Conservation (phyloP, 495 filamentous ascomycete species). For the Lophiostoma macrostomum region DNA sequence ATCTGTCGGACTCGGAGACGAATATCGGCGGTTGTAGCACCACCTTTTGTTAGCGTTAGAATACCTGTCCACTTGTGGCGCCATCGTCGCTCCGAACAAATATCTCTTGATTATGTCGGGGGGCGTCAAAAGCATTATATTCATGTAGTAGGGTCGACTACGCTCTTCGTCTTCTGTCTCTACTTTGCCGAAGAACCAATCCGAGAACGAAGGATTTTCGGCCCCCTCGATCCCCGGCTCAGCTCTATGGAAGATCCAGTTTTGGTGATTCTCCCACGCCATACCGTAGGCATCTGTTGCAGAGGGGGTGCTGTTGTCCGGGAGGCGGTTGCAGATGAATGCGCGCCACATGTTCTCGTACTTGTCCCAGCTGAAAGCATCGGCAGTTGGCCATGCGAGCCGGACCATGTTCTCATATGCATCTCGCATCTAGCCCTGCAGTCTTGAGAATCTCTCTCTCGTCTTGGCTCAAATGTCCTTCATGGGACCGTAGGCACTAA, state of each 20-base stretch:
- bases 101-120: too few species aligned
- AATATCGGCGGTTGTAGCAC: too few species aligned
- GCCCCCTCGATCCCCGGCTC: background rate
- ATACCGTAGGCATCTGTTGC: background rate
- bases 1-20: background rate
- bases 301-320: background rate
- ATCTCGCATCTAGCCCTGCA: background rate
- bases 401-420: background rate
- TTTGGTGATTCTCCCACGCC: background rate
- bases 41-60: too few species aligned
- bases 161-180: too few species aligned
- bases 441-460: background rate
- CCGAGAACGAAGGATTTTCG: too few species aligned
- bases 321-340: conserved; percentile 2
- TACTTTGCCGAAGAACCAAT: too few species aligned
- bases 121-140: too few species aligned
- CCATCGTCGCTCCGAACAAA: too few species aligned
- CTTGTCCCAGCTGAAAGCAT: background rate
- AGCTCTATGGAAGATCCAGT: background rate
- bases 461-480: background rate
- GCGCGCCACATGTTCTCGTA: background rate
- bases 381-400: background rate
- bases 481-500: background rate
- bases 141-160: too few species aligned
- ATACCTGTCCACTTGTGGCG: too few species aligned